Conservation (phyloP, 805 yeast species). For the Schizosaccharomyces osmophilus region DNA sequence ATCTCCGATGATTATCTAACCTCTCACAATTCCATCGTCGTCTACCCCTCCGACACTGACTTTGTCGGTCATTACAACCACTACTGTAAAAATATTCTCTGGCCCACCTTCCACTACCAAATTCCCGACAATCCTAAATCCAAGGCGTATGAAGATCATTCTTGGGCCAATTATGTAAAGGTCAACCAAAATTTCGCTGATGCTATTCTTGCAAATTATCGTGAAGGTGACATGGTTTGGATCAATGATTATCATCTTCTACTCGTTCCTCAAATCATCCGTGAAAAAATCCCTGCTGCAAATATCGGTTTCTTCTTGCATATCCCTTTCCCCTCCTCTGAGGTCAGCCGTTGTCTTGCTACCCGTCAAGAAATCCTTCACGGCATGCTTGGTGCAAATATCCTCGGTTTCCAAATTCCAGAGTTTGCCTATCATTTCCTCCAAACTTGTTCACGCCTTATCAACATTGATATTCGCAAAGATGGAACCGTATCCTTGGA, state of each 20-base stretch:
- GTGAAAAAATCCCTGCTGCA: slow-evolving; percentile 53
- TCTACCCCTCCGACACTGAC: slow-evolving; percentile 50
- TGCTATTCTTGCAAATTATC: slow-evolving; percentile 38
- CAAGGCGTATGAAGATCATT: slow-evolving; percentile 84
- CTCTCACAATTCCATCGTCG: slow-evolving; percentile 16
- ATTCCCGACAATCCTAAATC: slow-evolving; percentile 77
- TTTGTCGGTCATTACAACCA: slow-evolving; percentile 79
- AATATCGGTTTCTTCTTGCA: slow-evolving; percentile 60
- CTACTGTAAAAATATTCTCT: slow-evolving; percentile 77
- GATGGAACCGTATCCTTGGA: slow-evolving; percentile 16
- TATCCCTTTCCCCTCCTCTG: slow-evolving; percentile 86
- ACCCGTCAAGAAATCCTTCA: slow-evolving; percentile 46
- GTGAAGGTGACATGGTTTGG: slow-evolving; percentile 60
- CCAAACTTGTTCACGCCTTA: slow-evolving; percentile 71
- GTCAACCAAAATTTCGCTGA: slow-evolving; percentile 66
- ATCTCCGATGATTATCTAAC: neutral
- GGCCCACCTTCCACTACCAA: slow-evolving; percentile 91
- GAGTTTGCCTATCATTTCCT: slow-evolving; percentile 85
- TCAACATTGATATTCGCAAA: slow-evolving; percentile 66
- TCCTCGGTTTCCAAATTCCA: slow-evolving; percentile 68
- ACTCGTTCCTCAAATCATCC: slow-evolving; percentile 55
- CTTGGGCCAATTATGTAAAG: slow-evolving; percentile 63
- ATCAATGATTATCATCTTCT: slow-evolving; percentile 72
- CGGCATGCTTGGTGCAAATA: slow-evolving; percentile 77
- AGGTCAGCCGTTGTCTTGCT: slow-evolving; percentile 72